phyloP scores from a whole-genome alignment of 441 rosid genomes.

The Gossypium schwendimanii region DNA sequence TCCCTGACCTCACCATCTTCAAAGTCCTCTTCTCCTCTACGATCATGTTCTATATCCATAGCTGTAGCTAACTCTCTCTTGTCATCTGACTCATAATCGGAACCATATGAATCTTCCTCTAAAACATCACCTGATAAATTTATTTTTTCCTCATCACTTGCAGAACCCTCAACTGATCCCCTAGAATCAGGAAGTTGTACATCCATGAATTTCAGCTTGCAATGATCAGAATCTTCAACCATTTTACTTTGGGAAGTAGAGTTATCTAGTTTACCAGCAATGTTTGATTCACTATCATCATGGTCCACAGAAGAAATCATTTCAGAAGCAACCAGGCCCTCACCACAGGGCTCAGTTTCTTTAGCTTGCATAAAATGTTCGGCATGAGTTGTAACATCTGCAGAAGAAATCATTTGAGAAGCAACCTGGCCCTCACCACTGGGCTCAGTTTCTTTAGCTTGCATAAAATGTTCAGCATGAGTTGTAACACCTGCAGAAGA shows the following conservation, averaged over 20 bases:
- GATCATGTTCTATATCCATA: slow-evolving; percentile 34
- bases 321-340: slow-evolving; percentile 23
- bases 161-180: slow-evolving; percentile 35
- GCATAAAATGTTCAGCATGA: slow-evolving; percentile 8
- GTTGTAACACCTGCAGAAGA: slow-evolving; percentile 12
- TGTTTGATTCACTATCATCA: slow-evolving; percentile 21
- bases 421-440: slow-evolving; percentile 20
- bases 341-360: slow-evolving; percentile 14
- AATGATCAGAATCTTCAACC: slow-evolving; percentile 20
- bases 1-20: slow-evolving; percentile 68
- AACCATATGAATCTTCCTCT: slow-evolving; percentile 40
- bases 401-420: slow-evolving; percentile 15
- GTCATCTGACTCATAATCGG: slow-evolving; percentile 44
- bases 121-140: slow-evolving; percentile 42
- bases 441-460: slow-evolving; percentile 14
- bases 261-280: slow-evolving; percentile 26
- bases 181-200: slow-evolving; percentile 25
- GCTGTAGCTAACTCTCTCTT: slow-evolving; percentile 29
- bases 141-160: slow-evolving; percentile 56
- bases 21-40: slow-evolving; percentile 35
- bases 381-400: neutral
- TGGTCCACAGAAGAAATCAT: slow-evolving; percentile 18
- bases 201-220: slow-evolving; percentile 19
- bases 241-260: slow-evolving; percentile 24
- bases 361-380: slow-evolving; percentile 16